Evolutionary conservation across 306 rosid genomes (phyloP), one percentile per base, ranked within the genome.

Genomic region (Rubus idaeus): DNA sequence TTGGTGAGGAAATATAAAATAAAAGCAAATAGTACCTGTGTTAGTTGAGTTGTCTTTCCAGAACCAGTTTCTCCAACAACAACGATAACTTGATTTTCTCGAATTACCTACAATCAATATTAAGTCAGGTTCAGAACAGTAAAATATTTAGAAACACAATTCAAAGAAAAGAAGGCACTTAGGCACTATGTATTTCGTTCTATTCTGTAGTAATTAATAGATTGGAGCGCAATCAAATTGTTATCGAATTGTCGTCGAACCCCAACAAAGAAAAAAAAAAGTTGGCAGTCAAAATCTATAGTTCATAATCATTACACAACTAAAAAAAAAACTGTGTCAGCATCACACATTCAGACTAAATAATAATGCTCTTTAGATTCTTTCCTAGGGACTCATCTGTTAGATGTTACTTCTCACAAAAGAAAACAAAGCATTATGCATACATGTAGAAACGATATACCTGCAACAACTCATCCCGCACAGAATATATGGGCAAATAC

Each of bases 11-110:
- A 14, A 71, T 74, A 60, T 53, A 60, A 70, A 30, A 61, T 35
- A 68, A 74, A 64, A 56, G 73, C 14, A 58, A 73, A 49, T 77
- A 7, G 51, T 78, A 95, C 98, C 98, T 95, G 98, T 51, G 98
- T 95, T 72, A 95, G 76, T 77, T 95, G 98, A 2, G 98, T 95
- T 51, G 98, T 95, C 90, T 95, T 95, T 84, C 98, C 98, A 10
- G 98, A 95, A 83, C 98, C 98, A 49, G 98, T 95, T 87, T 95
- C 98, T 86, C 98, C 98, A 46, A 95, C 98, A 30, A 95, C 97
- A 69, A 95, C 90, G 37, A 95, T 85, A 77, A 95, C 92, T 82
- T 95, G 98, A 80, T 95, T 95, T 83, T 95, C 98, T 18, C 97
- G 97, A 67, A 95, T 77, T 65, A 90, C 96, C 98, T 95, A 84